Evolutionary conservation across 1,139 yeast genomes (phyloP).

Genomic region (Saccharomycopsis crataegensis): DNA sequence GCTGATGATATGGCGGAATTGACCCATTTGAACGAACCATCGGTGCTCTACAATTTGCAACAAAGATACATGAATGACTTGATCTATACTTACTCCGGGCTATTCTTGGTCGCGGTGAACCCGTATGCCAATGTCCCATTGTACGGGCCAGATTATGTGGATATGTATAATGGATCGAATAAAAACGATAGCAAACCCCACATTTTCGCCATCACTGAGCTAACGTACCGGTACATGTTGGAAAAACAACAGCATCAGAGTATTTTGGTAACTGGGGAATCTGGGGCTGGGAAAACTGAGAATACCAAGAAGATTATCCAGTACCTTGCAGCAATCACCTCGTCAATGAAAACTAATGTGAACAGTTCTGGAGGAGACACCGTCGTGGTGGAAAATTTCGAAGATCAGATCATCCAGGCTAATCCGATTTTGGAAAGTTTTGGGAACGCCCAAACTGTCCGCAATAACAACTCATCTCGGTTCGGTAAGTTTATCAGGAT

Average conservation of each 20-base stretch:
- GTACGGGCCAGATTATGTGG: slow-evolving; percentile 54
- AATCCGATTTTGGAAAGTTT: slow-evolving; percentile 94
- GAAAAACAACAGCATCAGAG: slow-evolving; percentile 74
- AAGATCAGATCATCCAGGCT: slow-evolving; percentile 82
- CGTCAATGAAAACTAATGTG: slow-evolving; percentile 7
- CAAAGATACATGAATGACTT: slow-evolving; percentile 69
- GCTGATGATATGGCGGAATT: slow-evolving; percentile 95
- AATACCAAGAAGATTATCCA: slow-evolving; percentile 95
- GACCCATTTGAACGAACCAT: slow-evolving; percentile 90
- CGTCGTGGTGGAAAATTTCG: slow-evolving; percentile 39
- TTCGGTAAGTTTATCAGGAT: slow-evolving; percentile 95
- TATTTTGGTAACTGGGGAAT: slow-evolving; percentile 93
- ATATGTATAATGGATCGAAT: slow-evolving; percentile 40
- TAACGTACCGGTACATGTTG: slow-evolving; percentile 72
- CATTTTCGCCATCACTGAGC: slow-evolving; percentile 85
- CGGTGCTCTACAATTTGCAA: slow-evolving; percentile 77
- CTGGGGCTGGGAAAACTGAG: slow-evolving; percentile 98
- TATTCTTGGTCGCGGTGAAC: slow-evolving; percentile 90
- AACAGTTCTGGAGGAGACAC: slow-evolving; percentile 17
- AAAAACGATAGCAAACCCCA: slow-evolving; percentile 63
- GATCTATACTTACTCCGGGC: slow-evolving; percentile 77
- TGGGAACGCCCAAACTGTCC: slow-evolving; percentile 94
- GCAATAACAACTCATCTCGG: slow-evolving; percentile 91
- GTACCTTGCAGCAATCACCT: slow-evolving; percentile 65
- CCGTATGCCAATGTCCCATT: slow-evolving; percentile 80